phyloP scores from a whole-genome alignment of 2,329 filamentous ascomycete genomes.

The Periconia sp. region DNA sequence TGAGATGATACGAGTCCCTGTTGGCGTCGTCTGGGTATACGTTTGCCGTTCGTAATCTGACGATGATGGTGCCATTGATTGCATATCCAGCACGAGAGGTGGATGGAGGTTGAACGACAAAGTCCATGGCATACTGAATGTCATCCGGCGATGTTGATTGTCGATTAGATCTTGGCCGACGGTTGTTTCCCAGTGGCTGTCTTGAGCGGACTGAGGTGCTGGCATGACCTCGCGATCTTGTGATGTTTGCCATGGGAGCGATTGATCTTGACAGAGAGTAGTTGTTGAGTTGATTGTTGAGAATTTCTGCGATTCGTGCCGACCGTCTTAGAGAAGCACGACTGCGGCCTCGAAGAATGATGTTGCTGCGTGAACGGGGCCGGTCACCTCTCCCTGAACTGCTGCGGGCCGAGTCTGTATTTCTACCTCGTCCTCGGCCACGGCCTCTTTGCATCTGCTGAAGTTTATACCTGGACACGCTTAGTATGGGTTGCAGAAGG shows the following conservation, averaged over 20 bases:
- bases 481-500: slow-evolving; percentile 27
- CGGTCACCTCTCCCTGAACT: slow-evolving; percentile 27
- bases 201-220: slow-evolving; percentile 34
- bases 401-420: slow-evolving; percentile 30
- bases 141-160: slow-evolving; percentile 29
- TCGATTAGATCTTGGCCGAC: slow-evolving; percentile 28
- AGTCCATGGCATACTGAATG: slow-evolving; percentile 42
- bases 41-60: slow-evolving; percentile 36
- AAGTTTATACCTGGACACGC: slow-evolving; percentile 31
- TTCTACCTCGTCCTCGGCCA: slow-evolving; percentile 39
- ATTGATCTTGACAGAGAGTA: slow-evolving; percentile 8
- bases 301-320: slow-evolving; percentile 33
- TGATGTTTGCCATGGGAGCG: slow-evolving; percentile 40
- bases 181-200: slow-evolving; percentile 25
- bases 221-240: slow-evolving; percentile 36
- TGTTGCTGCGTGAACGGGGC: slow-evolving; percentile 23
- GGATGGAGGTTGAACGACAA: slow-evolving; percentile 40
- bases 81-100: slow-evolving; percentile 35
- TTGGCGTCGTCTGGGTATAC: slow-evolving; percentile 34
- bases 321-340: slow-evolving; percentile 33
- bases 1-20: slow-evolving; percentile 35
- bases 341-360: slow-evolving; percentile 16
- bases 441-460: slow-evolving; percentile 41
- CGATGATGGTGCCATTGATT: slow-evolving; percentile 34
- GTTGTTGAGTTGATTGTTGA: slow-evolving; percentile 25